phyloP scores from a whole-genome alignment of 495 filamentous ascomycete genomes.

The Talaromyces nanjingensis region DNA sequence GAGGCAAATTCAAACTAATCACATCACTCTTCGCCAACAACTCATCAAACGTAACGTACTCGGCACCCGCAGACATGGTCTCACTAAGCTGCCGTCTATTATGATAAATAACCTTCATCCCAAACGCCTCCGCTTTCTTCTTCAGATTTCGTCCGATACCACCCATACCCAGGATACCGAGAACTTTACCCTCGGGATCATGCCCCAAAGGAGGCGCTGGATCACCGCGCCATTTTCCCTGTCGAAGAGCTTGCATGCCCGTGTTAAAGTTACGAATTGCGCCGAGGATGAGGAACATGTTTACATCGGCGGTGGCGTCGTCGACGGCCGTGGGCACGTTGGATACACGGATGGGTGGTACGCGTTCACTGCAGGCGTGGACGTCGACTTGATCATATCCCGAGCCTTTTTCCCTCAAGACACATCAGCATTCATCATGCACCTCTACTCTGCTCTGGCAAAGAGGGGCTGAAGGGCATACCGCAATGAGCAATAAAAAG shows the following conservation, averaged over 20 bases:
- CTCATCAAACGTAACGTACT: slow-evolving; percentile 64
- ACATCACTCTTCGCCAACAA: slow-evolving; percentile 62
- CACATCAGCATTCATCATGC: neutral
- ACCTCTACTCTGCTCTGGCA: neutral
- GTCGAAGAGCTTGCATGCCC: slow-evolving; percentile 53
- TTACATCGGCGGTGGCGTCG: slow-evolving; percentile 73
- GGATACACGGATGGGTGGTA: slow-evolving; percentile 56
- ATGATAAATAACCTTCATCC: slow-evolving; percentile 63
- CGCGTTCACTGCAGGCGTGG: slow-evolving; percentile 56
- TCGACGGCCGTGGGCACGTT: slow-evolving; percentile 78
- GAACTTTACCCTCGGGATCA: slow-evolving; percentile 57
- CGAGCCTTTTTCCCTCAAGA: slow-evolving; percentile 39
- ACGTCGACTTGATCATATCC: slow-evolving; percentile 80
- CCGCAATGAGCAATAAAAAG: slow-evolving; percentile 51
- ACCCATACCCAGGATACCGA: slow-evolving; percentile 81
- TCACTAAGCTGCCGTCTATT: slow-evolving; percentile 50
- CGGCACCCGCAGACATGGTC: slow-evolving; percentile 51
- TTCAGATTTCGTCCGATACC: slow-evolving; percentile 66
- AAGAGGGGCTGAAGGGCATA: slow-evolving; percentile 13
- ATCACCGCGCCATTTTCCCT: slow-evolving; percentile 50
- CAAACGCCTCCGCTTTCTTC: slow-evolving; percentile 50
- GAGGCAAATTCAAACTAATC: slow-evolving; percentile 66
- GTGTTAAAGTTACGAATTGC: slow-evolving; percentile 65
- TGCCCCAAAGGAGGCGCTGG: slow-evolving; percentile 45
- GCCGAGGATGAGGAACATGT: slow-evolving; percentile 71